phyloP scores from a whole-genome alignment of 2,329 filamentous ascomycete species.

The Pseudocercospora musae region DNA sequence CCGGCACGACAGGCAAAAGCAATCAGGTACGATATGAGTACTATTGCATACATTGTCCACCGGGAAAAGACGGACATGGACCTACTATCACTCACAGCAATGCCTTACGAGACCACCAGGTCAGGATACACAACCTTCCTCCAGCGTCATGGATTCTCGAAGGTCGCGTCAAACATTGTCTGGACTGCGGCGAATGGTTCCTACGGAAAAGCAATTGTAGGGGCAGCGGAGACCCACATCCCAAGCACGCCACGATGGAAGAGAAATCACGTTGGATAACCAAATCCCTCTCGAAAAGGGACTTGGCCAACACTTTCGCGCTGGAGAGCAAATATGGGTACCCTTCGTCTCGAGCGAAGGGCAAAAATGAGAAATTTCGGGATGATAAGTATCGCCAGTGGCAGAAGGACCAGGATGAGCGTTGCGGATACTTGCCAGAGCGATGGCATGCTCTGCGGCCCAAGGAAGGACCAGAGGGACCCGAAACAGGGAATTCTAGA shows the following conservation, averaged over 20 bases:
- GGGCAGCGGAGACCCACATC: background rate
- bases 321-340: background rate
- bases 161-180: background rate
- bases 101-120: background rate
- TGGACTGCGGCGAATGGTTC: background rate
- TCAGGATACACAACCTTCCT: background rate
- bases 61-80: background rate
- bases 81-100: background rate
- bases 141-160: background rate
- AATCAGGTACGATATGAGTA: background rate
- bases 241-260: background rate
- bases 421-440: background rate
- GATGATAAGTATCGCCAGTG: background rate
- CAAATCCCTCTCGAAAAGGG: background rate
- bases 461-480: background rate
- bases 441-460: background rate
- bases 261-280: background rate
- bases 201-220: background rate
- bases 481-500: background rate
- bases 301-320: background rate
- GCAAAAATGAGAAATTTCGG: background rate
- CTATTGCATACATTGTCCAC: background rate
- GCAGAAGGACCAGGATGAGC: background rate
- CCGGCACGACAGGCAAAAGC: background rate
- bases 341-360: background rate